Evolutionary conservation across 805 yeast genomes (phyloP), one percentile per base, ranked within the genome.

Genomic region (Ogataea paraovalis): DNA sequence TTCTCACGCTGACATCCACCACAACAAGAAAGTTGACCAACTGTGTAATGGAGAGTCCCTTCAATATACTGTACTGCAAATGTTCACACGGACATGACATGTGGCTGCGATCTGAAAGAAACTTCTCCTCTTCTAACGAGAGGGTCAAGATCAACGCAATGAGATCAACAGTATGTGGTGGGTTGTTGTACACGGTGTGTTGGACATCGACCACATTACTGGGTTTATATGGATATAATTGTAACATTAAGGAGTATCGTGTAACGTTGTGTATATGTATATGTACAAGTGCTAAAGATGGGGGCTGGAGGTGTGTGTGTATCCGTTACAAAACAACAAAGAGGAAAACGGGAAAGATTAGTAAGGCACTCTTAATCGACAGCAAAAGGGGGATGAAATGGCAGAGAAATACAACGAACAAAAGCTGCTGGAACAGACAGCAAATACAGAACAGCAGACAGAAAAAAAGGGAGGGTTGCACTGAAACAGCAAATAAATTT

Each of bases 21-120:
- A 50, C 43, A 5, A 41, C 19, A 23, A 49, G 36, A 40, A 53
- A 49, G 6, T 47, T 45, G 7, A 47, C 19, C n/a, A 47, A 45
- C 3, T 49, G 48, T 9, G 44, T 18, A 10, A 50, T 19, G 3
- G 57, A 54, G 23, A 53, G 41, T 8, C 32, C 22, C 12, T 34
- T 41, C 13, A 53, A 37, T 18, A 53, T 49, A 27, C 28, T 5
- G 27, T 39, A 38, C 44, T 45, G 48, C n/a, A 41, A 20, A 22
- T 21, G 18, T 12, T 18, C 23, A 21, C 7, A 12, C 13, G 32
- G 16, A 25, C 10, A 2, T n/a, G 38, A 12, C 14, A 16, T 12
- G 14, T 34, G 7, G 4, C 12, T 34, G 7, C 21, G 13, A 7
- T 9, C 16, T 16, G 38, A 16, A 14, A 30, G 12, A 14, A 30